Percentiles rank a stretch among this genome's conserved stretches.
Conservation (phyloP, 441 rosid species). For the Croton laevigatus region DNA sequence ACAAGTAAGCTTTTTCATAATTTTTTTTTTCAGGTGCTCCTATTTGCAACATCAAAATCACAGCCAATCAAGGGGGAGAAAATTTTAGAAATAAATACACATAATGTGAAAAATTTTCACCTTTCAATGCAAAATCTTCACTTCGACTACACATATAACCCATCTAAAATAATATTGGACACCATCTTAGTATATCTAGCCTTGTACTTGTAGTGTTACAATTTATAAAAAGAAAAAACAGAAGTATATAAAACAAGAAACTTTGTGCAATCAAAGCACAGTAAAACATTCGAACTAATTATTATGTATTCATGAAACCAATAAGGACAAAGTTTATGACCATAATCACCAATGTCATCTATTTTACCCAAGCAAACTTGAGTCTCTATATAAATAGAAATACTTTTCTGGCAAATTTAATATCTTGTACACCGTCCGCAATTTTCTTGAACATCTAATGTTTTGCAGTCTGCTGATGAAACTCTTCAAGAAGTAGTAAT, state of each 20-base stretch:
- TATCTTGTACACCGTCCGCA: conserved; percentile 34
- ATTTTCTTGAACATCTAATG: conserved; percentile 44
- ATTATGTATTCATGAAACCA: no score
- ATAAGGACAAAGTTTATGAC: conserved; percentile 16
- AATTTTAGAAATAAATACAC: no score
- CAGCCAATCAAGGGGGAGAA: background rate
- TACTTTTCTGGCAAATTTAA: conserved; percentile 18
- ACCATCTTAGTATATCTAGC: background rate
- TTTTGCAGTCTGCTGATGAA: conserved; percentile 36
- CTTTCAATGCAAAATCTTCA: background rate
- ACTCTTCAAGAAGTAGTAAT: conserved; percentile 28
- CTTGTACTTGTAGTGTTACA: no score
- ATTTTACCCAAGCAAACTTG: conserved; percentile 28
- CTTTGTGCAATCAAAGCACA: conserved; percentile 8
- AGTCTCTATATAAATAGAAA: conserved; percentile 24
- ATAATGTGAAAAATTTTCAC: background rate
- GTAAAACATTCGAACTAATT: no score
- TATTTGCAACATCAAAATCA: background rate
- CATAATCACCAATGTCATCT: conserved; percentile 14
- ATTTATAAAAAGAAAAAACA: conserved; percentile 1
- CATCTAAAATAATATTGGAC: no score
- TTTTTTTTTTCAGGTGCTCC: no score
- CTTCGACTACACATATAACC: background rate
- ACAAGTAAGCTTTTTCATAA: no score
- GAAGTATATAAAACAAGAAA: conserved; percentile 5